These are phyloP conservation scores for Aspergillus thermomutatus DNA, from an alignment of 2,329 filamentous ascomycete genomes.

Conservation along the genomic window DNA sequence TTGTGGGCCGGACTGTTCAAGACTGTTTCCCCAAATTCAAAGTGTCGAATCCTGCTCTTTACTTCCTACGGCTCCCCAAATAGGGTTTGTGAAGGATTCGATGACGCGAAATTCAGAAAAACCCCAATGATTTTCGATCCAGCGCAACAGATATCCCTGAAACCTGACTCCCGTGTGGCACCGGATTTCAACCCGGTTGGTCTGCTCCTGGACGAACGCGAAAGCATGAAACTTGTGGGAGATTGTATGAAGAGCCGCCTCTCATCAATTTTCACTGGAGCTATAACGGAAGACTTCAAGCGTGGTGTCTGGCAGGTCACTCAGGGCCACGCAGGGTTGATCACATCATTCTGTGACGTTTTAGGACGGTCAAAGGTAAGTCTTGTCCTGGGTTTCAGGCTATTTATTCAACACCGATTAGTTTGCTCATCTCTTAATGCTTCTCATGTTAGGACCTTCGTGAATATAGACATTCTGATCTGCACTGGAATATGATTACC, in stretches of 20 bases:
- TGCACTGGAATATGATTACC: slow-evolving; percentile 4
- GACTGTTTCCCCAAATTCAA: too few relatives aligned
- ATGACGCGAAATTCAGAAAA: neutral
- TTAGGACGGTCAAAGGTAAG: slow-evolving; percentile 5
- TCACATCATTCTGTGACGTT: neutral
- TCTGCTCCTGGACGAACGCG: slow-evolving; percentile 7
- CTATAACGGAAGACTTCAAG: slow-evolving; percentile 9
- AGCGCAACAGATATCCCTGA: slow-evolving; percentile 7
- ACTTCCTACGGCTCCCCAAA: too few relatives aligned
- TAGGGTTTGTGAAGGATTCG: slow-evolving; percentile 2
- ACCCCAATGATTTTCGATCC: slow-evolving; percentile 3
- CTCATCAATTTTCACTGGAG: neutral
- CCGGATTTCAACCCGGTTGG: slow-evolving; percentile 3
- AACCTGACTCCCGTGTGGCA: neutral
- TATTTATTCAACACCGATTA: too few relatives aligned
- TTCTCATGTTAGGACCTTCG: too few relatives aligned
- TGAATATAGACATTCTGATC: neutral
- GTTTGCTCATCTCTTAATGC: too few relatives aligned
- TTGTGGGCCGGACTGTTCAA: too few relatives aligned
- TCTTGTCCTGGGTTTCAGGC: neutral
- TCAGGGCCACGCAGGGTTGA: slow-evolving; percentile 7
- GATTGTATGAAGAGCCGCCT: too few relatives aligned
- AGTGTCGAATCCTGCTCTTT: too few relatives aligned
- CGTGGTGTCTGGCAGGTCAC: slow-evolving; percentile 3
- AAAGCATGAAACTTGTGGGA: slow-evolving; percentile 3